Conservation (phyloP, 768 basidiomycete species). For the Amanita subjunquillea region DNA sequence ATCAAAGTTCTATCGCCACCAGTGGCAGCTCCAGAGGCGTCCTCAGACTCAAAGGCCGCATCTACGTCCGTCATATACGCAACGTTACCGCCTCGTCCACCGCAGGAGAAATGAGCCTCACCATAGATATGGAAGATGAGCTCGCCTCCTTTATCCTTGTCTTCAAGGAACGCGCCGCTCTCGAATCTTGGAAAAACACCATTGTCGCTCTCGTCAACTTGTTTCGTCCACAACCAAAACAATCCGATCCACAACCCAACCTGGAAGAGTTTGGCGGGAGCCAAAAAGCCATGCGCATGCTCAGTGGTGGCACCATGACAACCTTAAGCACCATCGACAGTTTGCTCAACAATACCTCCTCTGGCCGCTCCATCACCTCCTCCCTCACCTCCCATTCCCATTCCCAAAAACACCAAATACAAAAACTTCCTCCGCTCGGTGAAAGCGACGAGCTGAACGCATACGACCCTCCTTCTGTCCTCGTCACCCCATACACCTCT, state of each 20-base stretch:
- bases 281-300: constrained; percentile 67
- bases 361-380: constrained; percentile 56
- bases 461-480: constrained; percentile 46
- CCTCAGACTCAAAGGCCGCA: constrained; percentile 86
- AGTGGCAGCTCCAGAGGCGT: constrained; percentile 46
- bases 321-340: constrained; percentile 59
- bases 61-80: constrained; percentile 92
- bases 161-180: constrained; percentile 82
- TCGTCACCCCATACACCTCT: constrained; percentile 65
- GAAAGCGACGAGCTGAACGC: constrained; percentile 59
- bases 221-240: constrained; percentile 39
- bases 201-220: constrained; percentile 70
- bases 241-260: constrained; percentile 30
- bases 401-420: constrained; percentile 24
- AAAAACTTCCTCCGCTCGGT: constrained; percentile 56
- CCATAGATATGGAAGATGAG: constrained; percentile 97
- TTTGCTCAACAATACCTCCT: constrained; percentile 46
- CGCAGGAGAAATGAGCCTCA: constrained; percentile 81
- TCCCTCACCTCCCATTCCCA: constrained; percentile 66
- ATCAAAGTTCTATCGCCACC: constrained; percentile 34
- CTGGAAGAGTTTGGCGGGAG: constrained; percentile 75
- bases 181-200: constrained; percentile 83
- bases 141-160: constrained; percentile 93
- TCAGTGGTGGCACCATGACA: constrained; percentile 66
- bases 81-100: constrained; percentile 74